phyloP scores from a whole-genome alignment of 176 grass and related monocot species.

The Avena eriantha region DNA sequence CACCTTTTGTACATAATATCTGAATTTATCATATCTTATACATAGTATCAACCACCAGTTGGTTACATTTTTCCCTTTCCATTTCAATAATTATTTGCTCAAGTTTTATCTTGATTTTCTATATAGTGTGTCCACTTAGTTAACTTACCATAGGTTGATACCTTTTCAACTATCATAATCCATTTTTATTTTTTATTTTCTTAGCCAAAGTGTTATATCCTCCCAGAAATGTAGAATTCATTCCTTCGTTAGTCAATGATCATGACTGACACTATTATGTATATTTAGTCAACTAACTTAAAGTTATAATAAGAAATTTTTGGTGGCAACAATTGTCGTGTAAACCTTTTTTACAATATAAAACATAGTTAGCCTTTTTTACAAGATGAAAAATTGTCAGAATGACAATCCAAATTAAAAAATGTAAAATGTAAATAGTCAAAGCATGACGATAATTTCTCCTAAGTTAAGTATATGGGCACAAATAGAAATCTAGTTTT shows the following conservation, averaged over 20 bases:
- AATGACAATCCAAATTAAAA: not conserved
- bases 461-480: not conserved
- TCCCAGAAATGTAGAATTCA: not conserved
- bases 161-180: not conserved
- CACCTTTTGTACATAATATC: not conserved
- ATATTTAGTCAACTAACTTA: not conserved
- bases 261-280: not conserved
- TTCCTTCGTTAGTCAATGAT: not conserved
- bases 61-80: not conserved
- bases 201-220: not conserved
- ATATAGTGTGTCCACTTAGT: not conserved
- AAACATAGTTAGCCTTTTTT: not conserved
- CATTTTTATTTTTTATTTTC: not conserved
- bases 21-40: not conserved
- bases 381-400: not conserved
- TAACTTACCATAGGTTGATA: not conserved
- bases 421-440: not conserved
- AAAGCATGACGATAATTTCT: not conserved
- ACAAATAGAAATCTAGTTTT: not conserved
- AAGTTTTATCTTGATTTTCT: not conserved
- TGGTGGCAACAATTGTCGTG: not conserved
- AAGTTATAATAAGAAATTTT: not conserved
- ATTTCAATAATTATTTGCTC: not conserved
- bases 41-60: not conserved
- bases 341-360: not conserved